These are phyloP conservation scores for Ophiostoma populinum DNA, from an alignment of 2,329 filamentous ascomycete species.

Conservation along the genomic window DNA sequence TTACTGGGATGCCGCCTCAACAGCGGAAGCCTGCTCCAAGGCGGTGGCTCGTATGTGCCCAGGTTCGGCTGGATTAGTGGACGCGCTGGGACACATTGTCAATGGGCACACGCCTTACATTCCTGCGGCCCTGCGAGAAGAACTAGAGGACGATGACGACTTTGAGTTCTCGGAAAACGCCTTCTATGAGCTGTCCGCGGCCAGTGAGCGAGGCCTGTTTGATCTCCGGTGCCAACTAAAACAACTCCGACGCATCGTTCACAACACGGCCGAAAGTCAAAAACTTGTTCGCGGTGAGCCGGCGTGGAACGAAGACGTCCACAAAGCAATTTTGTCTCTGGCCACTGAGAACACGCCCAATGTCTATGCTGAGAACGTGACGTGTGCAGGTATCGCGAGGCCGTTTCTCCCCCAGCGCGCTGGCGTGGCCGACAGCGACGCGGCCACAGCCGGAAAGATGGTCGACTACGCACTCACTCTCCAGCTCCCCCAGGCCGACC, in stretches of 20 bases:
- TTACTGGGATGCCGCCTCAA: slow-evolving; percentile 2
- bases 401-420: slow-evolving; percentile 2
- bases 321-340: slow-evolving; percentile 2
- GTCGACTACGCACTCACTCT: slow-evolving; percentile 2
- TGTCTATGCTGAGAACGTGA: slow-evolving; percentile 3
- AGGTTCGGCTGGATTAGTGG: slow-evolving; percentile 1
- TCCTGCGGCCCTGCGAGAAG: slow-evolving; percentile 1
- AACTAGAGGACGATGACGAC: slow-evolving; percentile 2
- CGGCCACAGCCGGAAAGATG: background rate
- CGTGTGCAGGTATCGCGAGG: slow-evolving; percentile 3
- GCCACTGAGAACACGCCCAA: slow-evolving; percentile 3
- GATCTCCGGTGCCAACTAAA: slow-evolving; percentile 1
- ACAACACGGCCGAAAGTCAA: slow-evolving; percentile 1
- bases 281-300: slow-evolving; percentile 1
- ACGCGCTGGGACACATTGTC: slow-evolving; percentile 1
- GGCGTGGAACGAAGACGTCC: slow-evolving; percentile 3
- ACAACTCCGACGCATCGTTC: slow-evolving; percentile 3
- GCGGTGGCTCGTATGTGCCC: slow-evolving; percentile 3
- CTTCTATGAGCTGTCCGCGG: background rate
- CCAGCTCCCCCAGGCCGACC: slow-evolving; percentile 2
- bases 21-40: slow-evolving; percentile 1
- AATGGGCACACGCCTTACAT: slow-evolving; percentile 3
- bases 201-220: background rate
- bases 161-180: slow-evolving; percentile 1
- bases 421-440: slow-evolving; percentile 1